Evolutionary conservation across 805 yeast genomes (phyloP).

Genomic region (Zygoascus tannicola): DNA sequence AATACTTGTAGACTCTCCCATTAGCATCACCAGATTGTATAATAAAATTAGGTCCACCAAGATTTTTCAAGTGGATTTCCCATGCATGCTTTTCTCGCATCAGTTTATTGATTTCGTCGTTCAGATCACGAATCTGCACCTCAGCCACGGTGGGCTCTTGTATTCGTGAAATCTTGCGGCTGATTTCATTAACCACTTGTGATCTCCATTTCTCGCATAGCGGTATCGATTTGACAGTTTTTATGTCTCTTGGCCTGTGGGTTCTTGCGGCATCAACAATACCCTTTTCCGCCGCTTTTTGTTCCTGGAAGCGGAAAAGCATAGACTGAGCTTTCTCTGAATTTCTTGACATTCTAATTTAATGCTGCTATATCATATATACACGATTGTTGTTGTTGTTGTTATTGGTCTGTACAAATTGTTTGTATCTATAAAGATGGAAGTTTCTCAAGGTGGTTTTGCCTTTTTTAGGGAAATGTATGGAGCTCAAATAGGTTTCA

Average conservation of each 20-base stretch:
- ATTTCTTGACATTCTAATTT: slow-evolving; percentile 72
- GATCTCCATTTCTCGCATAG: slow-evolving; percentile 68
- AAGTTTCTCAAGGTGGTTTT: too few species aligned
- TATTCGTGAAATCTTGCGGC: slow-evolving; percentile 48
- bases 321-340: slow-evolving; percentile 68
- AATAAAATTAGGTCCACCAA: slow-evolving; percentile 68
- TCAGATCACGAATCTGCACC: slow-evolving; percentile 56
- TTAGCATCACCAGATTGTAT: slow-evolving; percentile 19
- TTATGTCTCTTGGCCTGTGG: slow-evolving; percentile 53
- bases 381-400: too few species aligned
- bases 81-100: slow-evolving; percentile 62
- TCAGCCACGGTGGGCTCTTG: slow-evolving; percentile 55
- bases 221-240: slow-evolving; percentile 41
- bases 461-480: too few species aligned
- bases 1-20: slow-evolving; percentile 56
- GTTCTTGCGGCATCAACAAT: slow-evolving; percentile 46
- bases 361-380: too few species aligned
- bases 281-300: slow-evolving; percentile 50
- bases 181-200: slow-evolving; percentile 54
- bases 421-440: too few species aligned
- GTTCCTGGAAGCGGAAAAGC: slow-evolving; percentile 55
- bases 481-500: too few species aligned
- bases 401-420: too few species aligned
- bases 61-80: slow-evolving; percentile 61
- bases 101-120: slow-evolving; percentile 61